Base-by-base conservation (phyloP, 768 basidiomycete genomes). In the Hemileccinum rubropunctum region DNA sequence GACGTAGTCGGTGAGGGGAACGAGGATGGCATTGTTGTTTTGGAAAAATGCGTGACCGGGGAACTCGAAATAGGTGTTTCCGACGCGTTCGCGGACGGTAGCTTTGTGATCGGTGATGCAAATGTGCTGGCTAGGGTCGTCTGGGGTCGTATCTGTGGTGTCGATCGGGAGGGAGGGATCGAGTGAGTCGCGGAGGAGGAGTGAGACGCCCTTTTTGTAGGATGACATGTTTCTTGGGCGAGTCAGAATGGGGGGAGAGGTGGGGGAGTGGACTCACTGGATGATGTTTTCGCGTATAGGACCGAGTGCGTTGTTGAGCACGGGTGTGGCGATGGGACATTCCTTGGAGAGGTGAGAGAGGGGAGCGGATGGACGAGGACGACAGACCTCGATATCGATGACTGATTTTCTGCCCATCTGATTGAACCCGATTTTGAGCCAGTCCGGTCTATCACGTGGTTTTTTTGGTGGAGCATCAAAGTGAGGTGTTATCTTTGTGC, bases 401-500 rank as follows among this genome's bases (percentile, higher is more conserved):
- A 88, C 84, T 17, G 77, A 75, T 50, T 82, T 78, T 39, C 76
- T 81, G 1, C 90, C 91, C 23, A 85, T 83, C 35, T 80, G 66
- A 59, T 95, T 95, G 70, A 98, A 98, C 0, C 95, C 95, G 36
- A 98, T 95, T 37, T 83, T 81, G 20, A 93, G 68, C 82, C 91
- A 91, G 38, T 79, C 73, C 13, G 44, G 42, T 12, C 49, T 44
- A 1, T 13, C 45, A n/a, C 61, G 57, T 34, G 65, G 60, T 42
- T 64, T 71, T 47, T 76, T 82, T 1, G 81, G 78, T 0, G 92
- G 84, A 0, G 84, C 79, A 20, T 94, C 90, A 53, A 98, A 98
- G 65, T 99, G 97, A 0, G 97, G 97, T 0, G 97, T 98, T 46
- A 99, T 84, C 71, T 99, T 99, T 2, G 97, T 99, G 28, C 95